These are phyloP conservation scores for Diaporthe batatas DNA, from an alignment of 2,329 filamentous ascomycete species.

Conservation along the genomic window DNA sequence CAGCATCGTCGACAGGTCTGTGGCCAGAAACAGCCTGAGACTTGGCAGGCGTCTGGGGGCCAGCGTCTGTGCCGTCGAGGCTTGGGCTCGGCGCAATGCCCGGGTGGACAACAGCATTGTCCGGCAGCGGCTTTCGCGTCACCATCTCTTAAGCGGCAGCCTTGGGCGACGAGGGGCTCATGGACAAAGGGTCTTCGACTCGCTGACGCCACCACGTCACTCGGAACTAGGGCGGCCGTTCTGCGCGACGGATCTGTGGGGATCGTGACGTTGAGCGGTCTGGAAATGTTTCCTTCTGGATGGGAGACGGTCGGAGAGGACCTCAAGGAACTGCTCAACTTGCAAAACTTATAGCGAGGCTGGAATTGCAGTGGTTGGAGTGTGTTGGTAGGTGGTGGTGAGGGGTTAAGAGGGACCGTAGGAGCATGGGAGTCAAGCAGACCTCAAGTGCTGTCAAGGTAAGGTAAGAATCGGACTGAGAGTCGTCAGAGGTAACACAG, in stretches of 20 bases:
- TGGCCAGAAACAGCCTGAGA: not conserved
- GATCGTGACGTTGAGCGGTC: not conserved
- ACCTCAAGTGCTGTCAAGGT: not conserved
- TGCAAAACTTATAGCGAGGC: slow-evolving; percentile 9
- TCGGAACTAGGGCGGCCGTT: not conserved
- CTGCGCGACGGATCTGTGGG: not conserved
- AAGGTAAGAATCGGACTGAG: not conserved
- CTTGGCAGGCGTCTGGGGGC: not conserved
- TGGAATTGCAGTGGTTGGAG: not conserved
- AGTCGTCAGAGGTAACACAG: not conserved
- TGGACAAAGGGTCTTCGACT: slow-evolving; percentile 2
- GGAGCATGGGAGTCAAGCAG: not conserved
- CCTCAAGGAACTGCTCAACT: not conserved
- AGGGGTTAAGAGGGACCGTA: not conserved
- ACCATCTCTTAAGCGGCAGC: slow-evolving; percentile 54
- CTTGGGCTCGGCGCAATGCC: slow-evolving; percentile 45
- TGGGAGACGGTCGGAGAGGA: not conserved
- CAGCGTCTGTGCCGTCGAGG: slow-evolving; percentile 47
- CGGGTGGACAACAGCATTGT: slow-evolving; percentile 47
- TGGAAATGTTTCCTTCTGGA: not conserved
- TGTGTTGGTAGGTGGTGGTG: not conserved
- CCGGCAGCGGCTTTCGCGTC: slow-evolving; percentile 55
- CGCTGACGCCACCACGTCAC: not conserved
- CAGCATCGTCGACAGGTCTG: slow-evolving; percentile 8
- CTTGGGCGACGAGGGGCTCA: slow-evolving; percentile 28